Evolutionary conservation across 768 basidiomycete genomes (phyloP).

Genomic region (Exidia glandulosa): DNA sequence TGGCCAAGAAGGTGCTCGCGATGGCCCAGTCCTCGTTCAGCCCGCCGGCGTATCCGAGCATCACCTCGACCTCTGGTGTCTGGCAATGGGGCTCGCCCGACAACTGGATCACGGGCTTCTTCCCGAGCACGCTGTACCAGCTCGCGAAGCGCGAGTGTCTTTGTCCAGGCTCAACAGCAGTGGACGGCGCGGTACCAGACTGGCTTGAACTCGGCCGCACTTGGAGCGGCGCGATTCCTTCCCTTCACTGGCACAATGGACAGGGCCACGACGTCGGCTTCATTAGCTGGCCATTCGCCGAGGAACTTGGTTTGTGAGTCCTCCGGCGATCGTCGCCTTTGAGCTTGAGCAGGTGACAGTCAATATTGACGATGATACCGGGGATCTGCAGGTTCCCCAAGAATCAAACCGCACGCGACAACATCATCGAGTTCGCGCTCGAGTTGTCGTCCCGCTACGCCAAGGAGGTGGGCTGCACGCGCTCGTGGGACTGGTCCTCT

Average conservation of each 20-base stretch:
- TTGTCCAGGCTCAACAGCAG: constrained; percentile 28
- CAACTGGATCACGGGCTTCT: constrained; percentile 57
- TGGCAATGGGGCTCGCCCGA: not conserved
- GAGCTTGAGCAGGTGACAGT: no score
- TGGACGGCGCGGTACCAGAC: constrained; percentile 20
- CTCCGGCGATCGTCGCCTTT: no score
- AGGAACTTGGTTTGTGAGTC: constrained; percentile 8
- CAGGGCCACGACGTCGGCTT: constrained; percentile 10
- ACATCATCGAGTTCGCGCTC: constrained; percentile 7
- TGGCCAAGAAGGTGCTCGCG: constrained; percentile 48
- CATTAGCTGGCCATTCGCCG: constrained; percentile 8
- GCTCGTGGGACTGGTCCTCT: constrained; percentile 9
- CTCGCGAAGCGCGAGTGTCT: constrained; percentile 41
- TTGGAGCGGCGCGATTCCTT: constrained; percentile 6
- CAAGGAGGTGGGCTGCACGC: constrained; percentile 8
- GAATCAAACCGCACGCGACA: constrained; percentile 5
- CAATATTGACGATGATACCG: not conserved
- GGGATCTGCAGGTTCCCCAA: constrained; percentile 3
- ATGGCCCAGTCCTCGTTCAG: constrained; percentile 35
- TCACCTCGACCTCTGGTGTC: constrained; percentile 25
- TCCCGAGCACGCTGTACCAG: constrained; percentile 49
- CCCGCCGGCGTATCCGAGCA: constrained; percentile 48
- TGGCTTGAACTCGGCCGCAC: constrained; percentile 1
- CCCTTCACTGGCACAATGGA: constrained; percentile 3
- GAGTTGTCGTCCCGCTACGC: constrained; percentile 8